Percentiles rank a stretch among this genome's conserved stretches.
Evolutionary conservation across 1,284 basidiomycete genomes (phyloP).

Genomic region (Fomitopsis pinicola): DNA sequence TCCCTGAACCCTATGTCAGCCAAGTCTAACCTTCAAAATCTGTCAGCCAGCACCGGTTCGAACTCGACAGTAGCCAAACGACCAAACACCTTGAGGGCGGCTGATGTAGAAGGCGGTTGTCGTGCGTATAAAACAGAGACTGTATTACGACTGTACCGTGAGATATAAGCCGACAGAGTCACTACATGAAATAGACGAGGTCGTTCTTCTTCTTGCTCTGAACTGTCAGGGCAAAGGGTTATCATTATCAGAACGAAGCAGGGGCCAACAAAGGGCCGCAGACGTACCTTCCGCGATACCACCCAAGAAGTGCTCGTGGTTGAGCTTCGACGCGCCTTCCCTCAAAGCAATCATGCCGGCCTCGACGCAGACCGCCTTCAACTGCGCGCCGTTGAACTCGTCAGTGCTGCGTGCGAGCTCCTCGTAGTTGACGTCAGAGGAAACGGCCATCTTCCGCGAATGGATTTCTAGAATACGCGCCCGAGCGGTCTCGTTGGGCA

Average conservation of each 20-base stretch:
- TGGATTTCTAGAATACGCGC: slow-evolving; percentile 77
- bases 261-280: slow-evolving; percentile 2
- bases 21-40: neutral
- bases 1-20: neutral
- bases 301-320: slow-evolving; percentile 90
- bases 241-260: slow-evolving; percentile 14
- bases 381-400: slow-evolving; percentile 73
- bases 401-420: slow-evolving; percentile 74
- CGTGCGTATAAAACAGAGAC: neutral
- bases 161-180: slow-evolving; percentile 5
- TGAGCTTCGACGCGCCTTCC: slow-evolving; percentile 88
- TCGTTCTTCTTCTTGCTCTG: slow-evolving; percentile 98
- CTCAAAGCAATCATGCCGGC: slow-evolving; percentile 98
- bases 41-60: too few species aligned
- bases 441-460: slow-evolving; percentile 90
- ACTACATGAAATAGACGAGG: slow-evolving; percentile 84
- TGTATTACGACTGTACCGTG: neutral
- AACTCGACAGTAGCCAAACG: neutral
- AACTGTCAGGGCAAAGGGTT: slow-evolving; percentile 41
- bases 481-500: slow-evolving; percentile 72
- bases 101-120: neutral
- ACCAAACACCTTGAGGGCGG: neutral
- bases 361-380: slow-evolving; percentile 95
- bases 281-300: slow-evolving; percentile 85
- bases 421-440: slow-evolving; percentile 72